These are phyloP conservation scores for Cutaneotrichosporon sp. DNA, from an alignment of 1,284 basidiomycete species.

Conservation along the genomic window DNA sequence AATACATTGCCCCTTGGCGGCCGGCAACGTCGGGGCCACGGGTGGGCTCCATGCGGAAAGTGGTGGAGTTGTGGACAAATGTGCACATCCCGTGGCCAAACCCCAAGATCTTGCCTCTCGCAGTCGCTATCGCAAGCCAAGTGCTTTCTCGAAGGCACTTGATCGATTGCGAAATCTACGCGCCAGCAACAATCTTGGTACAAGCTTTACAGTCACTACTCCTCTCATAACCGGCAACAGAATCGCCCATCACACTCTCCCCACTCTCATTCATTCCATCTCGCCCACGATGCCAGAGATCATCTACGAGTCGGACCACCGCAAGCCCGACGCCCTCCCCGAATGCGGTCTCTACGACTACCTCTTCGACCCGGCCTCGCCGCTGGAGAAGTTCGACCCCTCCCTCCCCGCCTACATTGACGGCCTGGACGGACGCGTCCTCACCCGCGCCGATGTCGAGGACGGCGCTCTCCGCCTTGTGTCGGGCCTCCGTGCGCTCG, in stretches of 20 bases:
- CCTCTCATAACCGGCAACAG: background rate
- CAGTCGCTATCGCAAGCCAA: too few relatives aligned
- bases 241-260: too few relatives aligned
- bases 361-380: slow-evolving; percentile 8
- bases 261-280: too few relatives aligned
- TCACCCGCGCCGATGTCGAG: slow-evolving; percentile 59
- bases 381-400: slow-evolving; percentile 35
- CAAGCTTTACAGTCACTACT: too few relatives aligned
- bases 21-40: too few relatives aligned
- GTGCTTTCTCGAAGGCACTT: too few relatives aligned
- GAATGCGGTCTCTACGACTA: slow-evolving; percentile 7
- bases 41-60: too few relatives aligned
- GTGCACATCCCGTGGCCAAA: too few relatives aligned
- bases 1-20: too few relatives aligned
- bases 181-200: too few relatives aligned
- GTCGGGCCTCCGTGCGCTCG: slow-evolving; percentile 51
- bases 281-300: slow-evolving; percentile 6
- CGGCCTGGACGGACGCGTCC: slow-evolving; percentile 55
- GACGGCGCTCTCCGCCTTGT: slow-evolving; percentile 58
- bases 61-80: background rate
- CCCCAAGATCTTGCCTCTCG: too few relatives aligned
- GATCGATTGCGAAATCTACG: too few relatives aligned
- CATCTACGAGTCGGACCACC: slow-evolving; percentile 10
- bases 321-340: slow-evolving; percentile 1
- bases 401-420: slow-evolving; percentile 55